Evolutionary conservation across 352 stramenopile genomes (phyloP).

Genomic region (Phytopythium sindhum): DNA sequence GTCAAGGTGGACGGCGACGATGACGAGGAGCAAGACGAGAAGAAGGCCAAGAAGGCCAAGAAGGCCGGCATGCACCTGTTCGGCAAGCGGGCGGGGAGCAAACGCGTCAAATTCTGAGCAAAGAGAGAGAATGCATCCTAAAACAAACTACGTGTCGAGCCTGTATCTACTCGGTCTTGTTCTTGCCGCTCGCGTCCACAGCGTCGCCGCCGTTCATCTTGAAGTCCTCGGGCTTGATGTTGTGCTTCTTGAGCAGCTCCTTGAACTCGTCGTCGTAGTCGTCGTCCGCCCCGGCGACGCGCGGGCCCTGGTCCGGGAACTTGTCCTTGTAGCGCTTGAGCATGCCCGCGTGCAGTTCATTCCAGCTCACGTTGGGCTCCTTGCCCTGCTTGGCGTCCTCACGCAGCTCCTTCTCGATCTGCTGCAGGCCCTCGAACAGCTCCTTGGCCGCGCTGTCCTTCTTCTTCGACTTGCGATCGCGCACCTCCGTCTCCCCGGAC

Average conservation of each 20-base stretch:
- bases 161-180: constrained; percentile 18
- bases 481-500: constrained; percentile 14
- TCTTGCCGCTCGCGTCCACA: constrained; percentile 12
- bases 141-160: neutral
- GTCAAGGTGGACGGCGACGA: constrained; percentile 23
- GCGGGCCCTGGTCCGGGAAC: constrained; percentile 59
- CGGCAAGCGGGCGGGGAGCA: constrained; percentile 6
- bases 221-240: constrained; percentile 61
- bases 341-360: constrained; percentile 71
- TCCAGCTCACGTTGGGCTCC: constrained; percentile 69
- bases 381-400: constrained; percentile 46
- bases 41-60: constrained; percentile 11
- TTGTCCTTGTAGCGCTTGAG: constrained; percentile 77
- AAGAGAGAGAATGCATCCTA: constrained; percentile 2
- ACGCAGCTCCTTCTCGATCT: constrained; percentile 69
- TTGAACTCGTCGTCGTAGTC: constrained; percentile 86
- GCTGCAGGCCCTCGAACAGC: constrained; percentile 71
- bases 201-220: constrained; percentile 19
- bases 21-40: constrained; percentile 7
- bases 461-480: constrained; percentile 24
- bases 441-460: constrained; percentile 40
- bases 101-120: constrained; percentile 50
- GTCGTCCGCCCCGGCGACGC: constrained; percentile 42
- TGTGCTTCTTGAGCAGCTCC: constrained; percentile 73
- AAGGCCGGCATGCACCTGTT: constrained; percentile 13